Evolutionary conservation across 495 filamentous ascomycete species (phyloP).

Genomic region (Penicillium tannophilum): DNA sequence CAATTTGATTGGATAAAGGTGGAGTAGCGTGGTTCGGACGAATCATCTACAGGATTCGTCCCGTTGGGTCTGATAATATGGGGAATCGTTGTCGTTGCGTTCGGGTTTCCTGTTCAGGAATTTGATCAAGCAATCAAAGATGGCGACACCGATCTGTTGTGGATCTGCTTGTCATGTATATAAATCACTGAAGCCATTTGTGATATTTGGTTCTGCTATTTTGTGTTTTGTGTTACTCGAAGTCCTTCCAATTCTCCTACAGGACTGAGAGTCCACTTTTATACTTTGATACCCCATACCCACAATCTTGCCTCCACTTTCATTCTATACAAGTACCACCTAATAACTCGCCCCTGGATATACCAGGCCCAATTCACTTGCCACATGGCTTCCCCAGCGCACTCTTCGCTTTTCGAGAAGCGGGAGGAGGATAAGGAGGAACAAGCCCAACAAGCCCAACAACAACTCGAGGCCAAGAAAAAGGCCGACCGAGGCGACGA

Average conservation of each 20-base stretch:
- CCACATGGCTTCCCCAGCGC: conserved; percentile 12
- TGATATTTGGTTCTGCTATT: background rate
- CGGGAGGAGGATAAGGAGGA: conserved; percentile 9
- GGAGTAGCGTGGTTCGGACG: background rate
- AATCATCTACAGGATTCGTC: background rate
- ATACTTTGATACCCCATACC: conserved; percentile 11
- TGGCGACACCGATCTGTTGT: background rate
- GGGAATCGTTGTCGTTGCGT: background rate
- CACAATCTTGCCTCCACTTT: conserved; percentile 2
- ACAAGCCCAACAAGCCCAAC: background rate
- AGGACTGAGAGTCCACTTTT: conserved; percentile 9
- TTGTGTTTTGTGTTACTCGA: background rate
- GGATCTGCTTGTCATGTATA: conserved; percentile 8
- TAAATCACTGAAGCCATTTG: background rate
- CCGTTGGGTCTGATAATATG: conserved; percentile 1
- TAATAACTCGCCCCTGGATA: background rate
- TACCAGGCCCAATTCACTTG: background rate
- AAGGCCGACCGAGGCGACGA: conserved; percentile 18
- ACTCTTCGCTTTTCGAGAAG: conserved; percentile 18
- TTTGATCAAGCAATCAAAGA: background rate
- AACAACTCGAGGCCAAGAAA: background rate
- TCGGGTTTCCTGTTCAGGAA: conserved; percentile 7
- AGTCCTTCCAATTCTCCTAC: background rate
- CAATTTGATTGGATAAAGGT: conserved; percentile 1
- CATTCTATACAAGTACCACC: background rate